Evolutionary conservation across 164 flowering plant genomes (phyloP).

Genomic region (Dillenia suffruticosa): DNA sequence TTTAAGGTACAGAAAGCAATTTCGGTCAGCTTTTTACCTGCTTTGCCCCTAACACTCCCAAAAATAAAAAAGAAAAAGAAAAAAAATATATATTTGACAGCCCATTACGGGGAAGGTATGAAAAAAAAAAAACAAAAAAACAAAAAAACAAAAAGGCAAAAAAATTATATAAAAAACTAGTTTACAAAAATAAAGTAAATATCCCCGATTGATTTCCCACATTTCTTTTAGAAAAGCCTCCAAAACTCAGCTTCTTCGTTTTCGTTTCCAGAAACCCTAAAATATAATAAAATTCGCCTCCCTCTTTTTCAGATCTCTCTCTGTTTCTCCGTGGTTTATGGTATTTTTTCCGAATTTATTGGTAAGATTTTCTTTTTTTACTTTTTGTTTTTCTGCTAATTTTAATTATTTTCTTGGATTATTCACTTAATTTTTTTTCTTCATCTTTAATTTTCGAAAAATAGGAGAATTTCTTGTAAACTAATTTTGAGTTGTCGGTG

Average conservation of each 20-base stretch:
- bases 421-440: conserved; percentile 3
- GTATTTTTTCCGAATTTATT: conserved; percentile 8
- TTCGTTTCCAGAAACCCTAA: conserved; percentile 11
- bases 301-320: conserved; percentile 1
- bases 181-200: conserved; percentile 2
- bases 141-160: background rate
- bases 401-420: conserved; percentile 9
- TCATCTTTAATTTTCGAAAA: conserved; percentile 14
- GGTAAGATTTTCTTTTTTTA: conserved; percentile 15
- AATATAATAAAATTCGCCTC: background rate
- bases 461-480: background rate
- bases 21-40: conserved; percentile 30
- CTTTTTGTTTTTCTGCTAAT: background rate
- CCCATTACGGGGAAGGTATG: conserved; percentile 4
- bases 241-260: conserved; percentile 1
- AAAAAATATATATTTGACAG: too few relatives aligned
- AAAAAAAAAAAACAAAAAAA: conserved; percentile 4
- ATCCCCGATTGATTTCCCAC: conserved; percentile 8
- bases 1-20: conserved; percentile 19
- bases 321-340: conserved; percentile 3
- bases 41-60: conserved; percentile 8
- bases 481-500: too few relatives aligned
- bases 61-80: too few relatives aligned
- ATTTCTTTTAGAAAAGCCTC: conserved; percentile 1
- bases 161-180: too few relatives aligned